phyloP scores from a whole-genome alignment of 192 early-diverging fungal species.

The Backusella tuberculispora region DNA sequence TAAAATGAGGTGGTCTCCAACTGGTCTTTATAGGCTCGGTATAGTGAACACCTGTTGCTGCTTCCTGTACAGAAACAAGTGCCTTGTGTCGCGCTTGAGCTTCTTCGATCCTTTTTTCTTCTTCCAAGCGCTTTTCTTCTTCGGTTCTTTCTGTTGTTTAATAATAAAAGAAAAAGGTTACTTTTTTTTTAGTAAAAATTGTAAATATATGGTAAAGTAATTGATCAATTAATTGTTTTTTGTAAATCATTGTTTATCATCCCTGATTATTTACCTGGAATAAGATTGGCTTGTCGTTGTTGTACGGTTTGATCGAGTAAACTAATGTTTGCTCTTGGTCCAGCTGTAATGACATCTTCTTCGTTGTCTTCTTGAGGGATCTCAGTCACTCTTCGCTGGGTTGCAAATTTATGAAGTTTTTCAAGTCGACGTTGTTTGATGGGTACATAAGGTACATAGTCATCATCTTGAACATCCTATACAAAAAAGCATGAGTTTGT shows the following conservation, averaged over 20 bases:
- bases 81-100: slow-evolving; percentile 81
- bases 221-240: background rate
- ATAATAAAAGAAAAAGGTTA: background rate
- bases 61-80: slow-evolving; percentile 83
- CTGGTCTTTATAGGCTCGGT: slow-evolving; percentile 83
- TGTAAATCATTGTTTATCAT: no score
- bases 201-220: background rate
- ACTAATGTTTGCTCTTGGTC: slow-evolving; percentile 67
- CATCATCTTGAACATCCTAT: slow-evolving; percentile 40
- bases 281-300: slow-evolving; percentile 62
- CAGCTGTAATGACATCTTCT: slow-evolving; percentile 49
- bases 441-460: slow-evolving; percentile 82
- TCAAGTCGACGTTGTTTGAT: slow-evolving; percentile 65
- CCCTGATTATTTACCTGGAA: slow-evolving; percentile 40
- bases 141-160: slow-evolving; percentile 65
- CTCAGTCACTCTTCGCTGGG: slow-evolving; percentile 38
- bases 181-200: background rate
- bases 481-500: no score
- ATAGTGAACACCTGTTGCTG: slow-evolving; percentile 87
- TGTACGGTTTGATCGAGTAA: slow-evolving; percentile 88
- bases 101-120: slow-evolving; percentile 81
- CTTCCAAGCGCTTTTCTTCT: slow-evolving; percentile 78
- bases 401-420: slow-evolving; percentile 50
- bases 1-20: slow-evolving; percentile 81
- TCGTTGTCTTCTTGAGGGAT: slow-evolving; percentile 43